Percentiles rank a stretch among this genome's conserved stretches.
Conservation (phyloP, 1,139 yeast species). For the Magnusiomyces starmeri region DNA sequence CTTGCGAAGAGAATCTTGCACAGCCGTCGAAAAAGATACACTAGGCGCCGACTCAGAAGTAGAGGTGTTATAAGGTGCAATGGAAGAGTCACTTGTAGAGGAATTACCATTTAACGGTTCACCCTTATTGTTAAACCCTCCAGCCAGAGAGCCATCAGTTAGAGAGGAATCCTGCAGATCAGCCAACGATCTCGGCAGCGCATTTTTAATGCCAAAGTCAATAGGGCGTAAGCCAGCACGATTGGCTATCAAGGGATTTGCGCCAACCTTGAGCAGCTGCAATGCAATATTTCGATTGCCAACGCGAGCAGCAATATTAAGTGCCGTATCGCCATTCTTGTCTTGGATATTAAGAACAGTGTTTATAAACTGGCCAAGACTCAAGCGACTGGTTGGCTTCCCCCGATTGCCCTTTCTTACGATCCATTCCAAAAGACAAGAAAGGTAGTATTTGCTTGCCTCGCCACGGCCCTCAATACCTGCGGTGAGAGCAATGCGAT, state of each 20-base stretch:
- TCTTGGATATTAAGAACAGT: slow-evolving; percentile 73
- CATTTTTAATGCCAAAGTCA: slow-evolving; percentile 60
- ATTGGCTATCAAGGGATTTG: slow-evolving; percentile 71
- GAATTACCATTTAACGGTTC: not conserved
- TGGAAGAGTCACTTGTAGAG: not conserved
- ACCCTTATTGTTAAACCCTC: not conserved
- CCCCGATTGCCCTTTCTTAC: slow-evolving; percentile 41
- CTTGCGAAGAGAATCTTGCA: slow-evolving; percentile 2
- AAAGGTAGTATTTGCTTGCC: slow-evolving; percentile 69
- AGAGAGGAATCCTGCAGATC: not conserved
- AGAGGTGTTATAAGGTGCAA: not conserved
- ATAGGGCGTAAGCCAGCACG: slow-evolving; percentile 78
- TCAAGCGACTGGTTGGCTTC: slow-evolving; percentile 38
- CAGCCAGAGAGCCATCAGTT: not conserved
- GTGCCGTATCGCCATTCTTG: slow-evolving; percentile 73
- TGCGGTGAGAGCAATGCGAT: slow-evolving; percentile 78
- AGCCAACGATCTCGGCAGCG: slow-evolving; percentile 5
- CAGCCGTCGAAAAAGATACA: not conserved
- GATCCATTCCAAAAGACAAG: slow-evolving; percentile 74
- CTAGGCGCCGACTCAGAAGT: too few species aligned
- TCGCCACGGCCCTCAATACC: slow-evolving; percentile 63
- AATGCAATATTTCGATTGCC: slow-evolving; percentile 80
- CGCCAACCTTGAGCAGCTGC: slow-evolving; percentile 75
- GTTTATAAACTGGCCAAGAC: slow-evolving; percentile 54
- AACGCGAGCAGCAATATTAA: slow-evolving; percentile 84